Percentiles rank a stretch among this genome's conserved stretches.
These are phyloP conservation scores for Petasospora fabianii DNA, from an alignment of 1,139 yeast species.

Conservation along the genomic window DNA sequence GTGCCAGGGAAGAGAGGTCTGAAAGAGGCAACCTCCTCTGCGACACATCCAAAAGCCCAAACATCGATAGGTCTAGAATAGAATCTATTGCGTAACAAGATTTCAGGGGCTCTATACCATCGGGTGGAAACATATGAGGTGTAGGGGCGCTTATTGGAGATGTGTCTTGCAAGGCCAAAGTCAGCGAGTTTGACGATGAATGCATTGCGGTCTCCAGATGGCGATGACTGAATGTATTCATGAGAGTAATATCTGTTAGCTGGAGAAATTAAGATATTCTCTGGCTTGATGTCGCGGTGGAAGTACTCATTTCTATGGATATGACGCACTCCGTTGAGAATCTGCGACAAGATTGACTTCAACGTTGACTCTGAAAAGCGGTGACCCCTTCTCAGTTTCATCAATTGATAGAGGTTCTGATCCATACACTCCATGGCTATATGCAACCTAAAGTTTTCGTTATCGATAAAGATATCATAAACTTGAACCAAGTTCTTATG, in stretches of 20 bases:
- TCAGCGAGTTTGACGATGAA: conserved; percentile 77
- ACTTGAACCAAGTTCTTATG: conserved; percentile 72
- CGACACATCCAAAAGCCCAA: conserved; percentile 93
- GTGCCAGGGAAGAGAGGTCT: conserved; percentile 82
- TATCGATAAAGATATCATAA: conserved; percentile 75
- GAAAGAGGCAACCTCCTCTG: conserved; percentile 73
- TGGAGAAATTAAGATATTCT: conserved; percentile 71
- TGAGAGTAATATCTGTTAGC: conserved; percentile 51
- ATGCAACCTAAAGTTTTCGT: conserved; percentile 52
- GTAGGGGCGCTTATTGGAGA: conserved; percentile 50
- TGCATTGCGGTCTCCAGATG: conserved; percentile 11
- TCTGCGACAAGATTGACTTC: conserved; percentile 64
- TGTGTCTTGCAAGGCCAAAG: conserved; percentile 80
- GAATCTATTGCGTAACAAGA: conserved; percentile 59
- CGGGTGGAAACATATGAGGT: conserved; percentile 89
- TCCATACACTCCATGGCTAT: conserved; percentile 90
- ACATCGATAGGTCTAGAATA: conserved; percentile 82
- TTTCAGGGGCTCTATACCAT: conserved; percentile 96
- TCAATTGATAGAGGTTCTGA: conserved; percentile 71
- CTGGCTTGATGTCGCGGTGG: conserved; percentile 94
- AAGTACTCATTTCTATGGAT: conserved; percentile 73
- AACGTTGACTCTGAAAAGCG: conserved; percentile 57
- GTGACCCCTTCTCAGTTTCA: conserved; percentile 50
- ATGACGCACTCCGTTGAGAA: conserved; percentile 73
- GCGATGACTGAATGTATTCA: conserved; percentile 32